phyloP scores from a whole-genome alignment of 331 rosid genomes.

The Pyracantha coccinea region DNA sequence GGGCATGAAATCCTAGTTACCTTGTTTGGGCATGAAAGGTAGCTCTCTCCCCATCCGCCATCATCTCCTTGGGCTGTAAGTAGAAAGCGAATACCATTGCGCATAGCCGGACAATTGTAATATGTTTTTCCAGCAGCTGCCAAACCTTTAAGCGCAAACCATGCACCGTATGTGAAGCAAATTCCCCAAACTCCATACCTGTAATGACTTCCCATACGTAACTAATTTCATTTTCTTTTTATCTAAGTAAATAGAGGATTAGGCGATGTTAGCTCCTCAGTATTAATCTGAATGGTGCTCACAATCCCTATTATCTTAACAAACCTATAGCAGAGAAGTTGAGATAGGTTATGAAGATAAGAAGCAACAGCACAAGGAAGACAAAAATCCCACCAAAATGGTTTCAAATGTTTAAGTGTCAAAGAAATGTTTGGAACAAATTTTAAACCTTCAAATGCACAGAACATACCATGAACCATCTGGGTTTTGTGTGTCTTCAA shows the following conservation, averaged over 20 bases:
- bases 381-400: no score
- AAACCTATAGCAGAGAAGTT: no score
- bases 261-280: no score
- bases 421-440: neutral
- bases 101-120: slow-evolving; percentile 28
- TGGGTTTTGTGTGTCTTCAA: slow-evolving; percentile 41
- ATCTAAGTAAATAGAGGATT: no score
- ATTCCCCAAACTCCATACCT: slow-evolving; percentile 64
- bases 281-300: no score
- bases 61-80: slow-evolving; percentile 23
- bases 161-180: slow-evolving; percentile 59
- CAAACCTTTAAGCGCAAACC: slow-evolving; percentile 66
- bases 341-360: no score
- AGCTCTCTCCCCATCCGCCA: slow-evolving; percentile 84
- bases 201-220: neutral
- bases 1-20: no score
- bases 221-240: no score
- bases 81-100: slow-evolving; percentile 44
- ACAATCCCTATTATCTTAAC: no score
- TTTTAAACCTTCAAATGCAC: neutral
- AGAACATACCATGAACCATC: slow-evolving; percentile 62
- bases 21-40: slow-evolving; percentile 4
- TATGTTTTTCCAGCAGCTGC: slow-evolving; percentile 54
- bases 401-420: neutral
- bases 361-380: no score